phyloP scores from a whole-genome alignment of 176 grass and related monocot species.

The Raddia guianensis region DNA sequence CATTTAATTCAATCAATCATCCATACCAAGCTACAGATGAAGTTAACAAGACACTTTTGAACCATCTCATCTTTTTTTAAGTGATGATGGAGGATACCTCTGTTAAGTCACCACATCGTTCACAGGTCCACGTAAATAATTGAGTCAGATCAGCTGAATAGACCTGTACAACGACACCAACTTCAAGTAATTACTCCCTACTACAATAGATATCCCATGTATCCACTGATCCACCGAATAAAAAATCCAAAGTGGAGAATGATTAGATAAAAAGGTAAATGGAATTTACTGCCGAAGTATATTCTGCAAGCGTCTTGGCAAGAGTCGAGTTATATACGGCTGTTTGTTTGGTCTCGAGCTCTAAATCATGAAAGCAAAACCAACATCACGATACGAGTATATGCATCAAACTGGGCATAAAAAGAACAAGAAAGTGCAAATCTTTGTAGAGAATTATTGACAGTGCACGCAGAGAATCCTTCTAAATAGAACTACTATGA shows the following conservation, averaged over 20 bases:
- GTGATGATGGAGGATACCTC: constrained; percentile 48
- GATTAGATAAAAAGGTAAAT: neutral
- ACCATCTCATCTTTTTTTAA: constrained; percentile 8
- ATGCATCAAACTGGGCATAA: neutral
- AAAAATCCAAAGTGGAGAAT: neutral
- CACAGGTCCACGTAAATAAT: constrained; percentile 89
- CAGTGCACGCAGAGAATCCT: too few relatives aligned
- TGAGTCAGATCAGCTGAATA: constrained; percentile 72
- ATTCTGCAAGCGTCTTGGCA: constrained; percentile 74
- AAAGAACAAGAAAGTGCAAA: neutral
- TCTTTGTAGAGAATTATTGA: neutral
- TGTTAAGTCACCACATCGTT: constrained; percentile 76
- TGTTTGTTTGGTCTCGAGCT: constrained; percentile 49
- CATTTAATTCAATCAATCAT: constrained; percentile 3
- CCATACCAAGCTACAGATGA: neutral
- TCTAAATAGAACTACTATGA: neutral
- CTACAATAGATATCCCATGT: neutral
- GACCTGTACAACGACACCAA: constrained; percentile 51
- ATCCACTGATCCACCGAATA: neutral
- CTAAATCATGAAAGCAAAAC: constrained; percentile 39
- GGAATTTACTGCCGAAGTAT: constrained; percentile 85
- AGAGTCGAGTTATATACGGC: constrained; percentile 61
- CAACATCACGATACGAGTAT: constrained; percentile 9
- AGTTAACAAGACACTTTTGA: neutral
- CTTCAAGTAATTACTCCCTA: neutral